Evolutionary conservation across 2,329 filamentous ascomycete genomes (phyloP), one percentile per base, ranked within the genome.

Genomic region (Leptographium galeiforme): DNA sequence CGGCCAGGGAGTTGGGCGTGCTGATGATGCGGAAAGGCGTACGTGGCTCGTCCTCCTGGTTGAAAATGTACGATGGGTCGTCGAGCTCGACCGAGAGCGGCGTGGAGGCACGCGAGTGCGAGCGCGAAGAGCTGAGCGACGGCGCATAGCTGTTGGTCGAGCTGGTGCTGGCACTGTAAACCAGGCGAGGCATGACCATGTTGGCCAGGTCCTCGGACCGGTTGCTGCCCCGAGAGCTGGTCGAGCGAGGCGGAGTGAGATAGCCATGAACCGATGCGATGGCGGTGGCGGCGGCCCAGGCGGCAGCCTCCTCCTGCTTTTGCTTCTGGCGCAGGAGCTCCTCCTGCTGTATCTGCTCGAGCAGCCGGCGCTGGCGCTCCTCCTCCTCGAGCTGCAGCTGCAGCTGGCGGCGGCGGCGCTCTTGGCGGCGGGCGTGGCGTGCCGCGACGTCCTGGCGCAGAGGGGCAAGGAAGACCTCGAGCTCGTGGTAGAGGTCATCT

Each of bases 391-490:
- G 68, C 60, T 70, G 71, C 40, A 63, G 57, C 16, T 49, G 53
- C 6, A 54, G 53, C 48, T 53, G 51, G 56, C 55, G 47, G 57
- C 54, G 56, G 58, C 59, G 56, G 60, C 75, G 71, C 58, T 72
- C 69, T 61, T 74, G 66, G 66, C 74, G 75, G 60, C 73, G 72
- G 52, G 68, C 67, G 60, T 78, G 70, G 63, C 73, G 70, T 47
- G 72, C 72, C 57, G 72, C 68, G 53, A 82, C 71, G 56, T 78
- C 73, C 46, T 73, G 66, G 57, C 90, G 86, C 64, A 97, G 87
- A 33, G 91, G 91, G 38, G 82, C 82, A 46, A 98, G 79, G 76
- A 97, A 97, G 44, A 79, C 79, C 61, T 96, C 89, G 43, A 97
- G 77, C 67, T 95, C 87, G 60, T 75, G 76, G 73, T 95, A 89